phyloP scores from a whole-genome alignment of 257 asterid species.

The Solanum bukasovii region DNA sequence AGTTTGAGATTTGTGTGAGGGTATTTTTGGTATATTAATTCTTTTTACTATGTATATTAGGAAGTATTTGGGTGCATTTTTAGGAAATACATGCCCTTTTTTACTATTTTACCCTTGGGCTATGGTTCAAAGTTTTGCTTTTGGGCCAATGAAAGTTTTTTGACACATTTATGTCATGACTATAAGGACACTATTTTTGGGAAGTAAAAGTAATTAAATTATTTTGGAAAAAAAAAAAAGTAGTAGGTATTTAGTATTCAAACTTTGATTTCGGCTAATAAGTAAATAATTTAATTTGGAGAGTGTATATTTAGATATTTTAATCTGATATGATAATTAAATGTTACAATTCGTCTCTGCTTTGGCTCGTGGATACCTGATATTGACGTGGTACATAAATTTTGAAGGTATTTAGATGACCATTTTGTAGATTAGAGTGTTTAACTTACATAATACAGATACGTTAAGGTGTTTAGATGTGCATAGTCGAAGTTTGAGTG shows the following conservation, averaged over 20 bases:
- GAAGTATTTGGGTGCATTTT: not conserved
- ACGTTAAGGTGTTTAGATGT: not conserved
- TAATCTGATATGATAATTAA: not conserved
- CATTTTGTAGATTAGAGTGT: not conserved
- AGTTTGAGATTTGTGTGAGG: not conserved
- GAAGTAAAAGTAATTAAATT: not conserved
- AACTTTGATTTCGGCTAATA: not conserved
- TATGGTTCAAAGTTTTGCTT: not conserved
- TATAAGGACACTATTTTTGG: not conserved
- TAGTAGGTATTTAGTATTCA: not conserved
- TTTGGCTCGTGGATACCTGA: not conserved
- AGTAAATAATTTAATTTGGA: not conserved
- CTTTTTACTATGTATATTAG: not conserved
- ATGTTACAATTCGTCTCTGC: not conserved
- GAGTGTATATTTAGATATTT: not conserved
- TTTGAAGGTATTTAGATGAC: not conserved
- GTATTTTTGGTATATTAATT: not conserved
- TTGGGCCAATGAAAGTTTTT: not conserved
- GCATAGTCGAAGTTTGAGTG: not conserved
- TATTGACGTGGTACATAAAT: not conserved
- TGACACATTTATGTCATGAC: not conserved
- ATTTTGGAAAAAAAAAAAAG: not conserved
- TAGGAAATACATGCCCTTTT: not conserved
- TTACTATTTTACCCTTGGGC: not conserved
- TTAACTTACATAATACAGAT: not conserved